Conservation (phyloP, 352 stramenopile genomes). For the Phytophthora nicotianae region DNA sequence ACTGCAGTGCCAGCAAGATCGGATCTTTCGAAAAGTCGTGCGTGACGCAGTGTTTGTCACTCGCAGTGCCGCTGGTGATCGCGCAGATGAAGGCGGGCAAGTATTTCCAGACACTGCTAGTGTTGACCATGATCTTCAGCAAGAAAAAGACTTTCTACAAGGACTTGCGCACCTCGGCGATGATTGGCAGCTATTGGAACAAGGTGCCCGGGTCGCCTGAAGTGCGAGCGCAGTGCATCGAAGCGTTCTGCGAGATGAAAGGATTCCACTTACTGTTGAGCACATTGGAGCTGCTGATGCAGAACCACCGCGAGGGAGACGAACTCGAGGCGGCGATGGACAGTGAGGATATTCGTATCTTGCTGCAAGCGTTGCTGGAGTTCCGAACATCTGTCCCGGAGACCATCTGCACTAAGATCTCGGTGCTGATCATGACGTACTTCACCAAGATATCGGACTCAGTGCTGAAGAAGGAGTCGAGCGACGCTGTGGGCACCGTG, state of each 20-base stretch:
- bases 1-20: constrained; percentile 83
- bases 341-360: constrained; percentile 80
- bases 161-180: constrained; percentile 81
- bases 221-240: constrained; percentile 84
- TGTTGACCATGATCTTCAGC: constrained; percentile 87
- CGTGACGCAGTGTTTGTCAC: constrained; percentile 76
- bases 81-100: constrained; percentile 76
- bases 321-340: constrained; percentile 67
- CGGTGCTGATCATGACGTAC: constrained; percentile 82
- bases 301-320: constrained; percentile 44
- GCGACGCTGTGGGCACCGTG: constrained; percentile 81
- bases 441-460: constrained; percentile 80
- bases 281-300: constrained; percentile 76
- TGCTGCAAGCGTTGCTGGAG: constrained; percentile 82
- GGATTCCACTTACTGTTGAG: constrained; percentile 78
- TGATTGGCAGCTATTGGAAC: constrained; percentile 92
- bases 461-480: constrained; percentile 87
- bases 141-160: constrained; percentile 93
- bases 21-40: constrained; percentile 86
- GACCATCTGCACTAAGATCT: constrained; percentile 65
- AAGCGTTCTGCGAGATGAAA: constrained; percentile 81
- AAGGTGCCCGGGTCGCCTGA: constrained; percentile 81
- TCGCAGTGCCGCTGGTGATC: constrained; percentile 71
- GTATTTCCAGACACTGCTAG: constrained; percentile 62
- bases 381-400: constrained; percentile 72